Conservation (phyloP, 495 filamentous ascomycete genomes). For the Aspergillus steynii region DNA sequence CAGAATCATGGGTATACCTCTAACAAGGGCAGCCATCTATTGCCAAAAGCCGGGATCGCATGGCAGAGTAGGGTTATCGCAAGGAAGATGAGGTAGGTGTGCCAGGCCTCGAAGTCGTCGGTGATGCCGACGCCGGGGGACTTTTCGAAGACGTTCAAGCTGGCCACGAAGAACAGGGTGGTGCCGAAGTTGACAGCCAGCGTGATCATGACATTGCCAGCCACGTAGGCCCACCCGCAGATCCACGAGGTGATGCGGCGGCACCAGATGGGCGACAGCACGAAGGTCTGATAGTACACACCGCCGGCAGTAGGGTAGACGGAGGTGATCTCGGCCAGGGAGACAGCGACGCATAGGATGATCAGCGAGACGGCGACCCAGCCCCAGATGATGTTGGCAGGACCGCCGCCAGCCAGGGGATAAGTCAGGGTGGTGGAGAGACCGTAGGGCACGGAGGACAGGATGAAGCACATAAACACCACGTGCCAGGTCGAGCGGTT, state of each 20-base stretch:
- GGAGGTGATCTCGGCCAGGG: slow-evolving; percentile 64
- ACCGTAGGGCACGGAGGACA: slow-evolving; percentile 57
- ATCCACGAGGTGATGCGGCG: slow-evolving; percentile 60
- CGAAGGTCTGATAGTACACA: slow-evolving; percentile 68
- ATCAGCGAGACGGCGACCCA: slow-evolving; percentile 62
- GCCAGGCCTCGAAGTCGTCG: slow-evolving; percentile 29
- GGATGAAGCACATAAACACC: slow-evolving; percentile 42
- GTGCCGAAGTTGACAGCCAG: slow-evolving; percentile 38
- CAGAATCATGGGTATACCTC: slow-evolving; percentile 29
- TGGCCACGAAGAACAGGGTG: slow-evolving; percentile 25
- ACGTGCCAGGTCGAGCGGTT: slow-evolving; percentile 48
- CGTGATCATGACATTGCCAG: slow-evolving; percentile 59
- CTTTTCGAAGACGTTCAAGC: slow-evolving; percentile 38
- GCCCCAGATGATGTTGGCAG: slow-evolving; percentile 62
- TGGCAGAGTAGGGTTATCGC: slow-evolving; percentile 50
- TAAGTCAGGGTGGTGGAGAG: slow-evolving; percentile 62
- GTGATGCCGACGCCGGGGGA: slow-evolving; percentile 33
- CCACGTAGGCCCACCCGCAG: slow-evolving; percentile 69
- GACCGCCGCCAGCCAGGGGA: slow-evolving; percentile 56
- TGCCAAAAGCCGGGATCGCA: slow-evolving; percentile 26
- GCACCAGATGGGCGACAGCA: slow-evolving; percentile 48
- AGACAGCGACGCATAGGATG: slow-evolving; percentile 62
- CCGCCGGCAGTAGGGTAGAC: slow-evolving; percentile 63
- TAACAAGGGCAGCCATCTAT: slow-evolving; percentile 35
- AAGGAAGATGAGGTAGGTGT: slow-evolving; percentile 61